Evolutionary conservation across 176 grass and related monocot genomes (phyloP).

Genomic region (Rhynchospora breviuscula): DNA sequence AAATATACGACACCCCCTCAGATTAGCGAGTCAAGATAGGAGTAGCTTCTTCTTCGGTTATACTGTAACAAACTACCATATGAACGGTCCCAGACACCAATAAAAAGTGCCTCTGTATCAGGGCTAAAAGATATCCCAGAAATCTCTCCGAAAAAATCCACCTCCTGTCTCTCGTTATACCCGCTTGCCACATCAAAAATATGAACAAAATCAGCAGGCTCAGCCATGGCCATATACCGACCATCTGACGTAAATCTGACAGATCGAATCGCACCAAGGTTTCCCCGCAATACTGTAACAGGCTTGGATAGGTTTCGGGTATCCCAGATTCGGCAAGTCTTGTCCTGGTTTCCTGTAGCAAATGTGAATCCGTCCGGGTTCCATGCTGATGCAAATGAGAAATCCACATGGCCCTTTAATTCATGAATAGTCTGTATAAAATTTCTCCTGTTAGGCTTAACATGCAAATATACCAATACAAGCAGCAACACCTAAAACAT

Average conservation of each 20-base stretch:
- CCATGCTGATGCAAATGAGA: conserved; percentile 85
- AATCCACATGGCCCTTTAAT: conserved; percentile 64
- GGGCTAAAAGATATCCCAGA: conserved; percentile 72
- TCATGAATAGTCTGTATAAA: conserved; percentile 43
- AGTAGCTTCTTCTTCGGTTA: conserved; percentile 36
- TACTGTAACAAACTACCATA: conserved; percentile 70
- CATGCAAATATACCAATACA: not conserved
- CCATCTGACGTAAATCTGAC: conserved; percentile 71
- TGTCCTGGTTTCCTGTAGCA: conserved; percentile 78
- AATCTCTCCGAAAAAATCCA: conserved; percentile 82
- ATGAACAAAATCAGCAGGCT: conserved; percentile 68
- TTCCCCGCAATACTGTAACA: conserved; percentile 58
- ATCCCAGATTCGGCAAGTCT: conserved; percentile 87
- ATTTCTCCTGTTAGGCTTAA: conserved; percentile 1
- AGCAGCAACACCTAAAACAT: not conserved
- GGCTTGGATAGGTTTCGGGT: conserved; percentile 67
- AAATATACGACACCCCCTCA: conserved; percentile 27
- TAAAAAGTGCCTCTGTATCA: conserved; percentile 61
- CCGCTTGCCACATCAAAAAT: conserved; percentile 50
- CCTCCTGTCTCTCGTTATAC: conserved; percentile 55
- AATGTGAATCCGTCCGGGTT: conserved; percentile 67
- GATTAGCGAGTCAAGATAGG: conserved; percentile 49
- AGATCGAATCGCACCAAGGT: conserved; percentile 67
- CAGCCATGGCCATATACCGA: conserved; percentile 66
- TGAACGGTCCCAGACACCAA: conserved; percentile 52